Base-by-base conservation (phyloP, 1,284 basidiomycete genomes). In the Pyrrhoderma lamaoense region DNA sequence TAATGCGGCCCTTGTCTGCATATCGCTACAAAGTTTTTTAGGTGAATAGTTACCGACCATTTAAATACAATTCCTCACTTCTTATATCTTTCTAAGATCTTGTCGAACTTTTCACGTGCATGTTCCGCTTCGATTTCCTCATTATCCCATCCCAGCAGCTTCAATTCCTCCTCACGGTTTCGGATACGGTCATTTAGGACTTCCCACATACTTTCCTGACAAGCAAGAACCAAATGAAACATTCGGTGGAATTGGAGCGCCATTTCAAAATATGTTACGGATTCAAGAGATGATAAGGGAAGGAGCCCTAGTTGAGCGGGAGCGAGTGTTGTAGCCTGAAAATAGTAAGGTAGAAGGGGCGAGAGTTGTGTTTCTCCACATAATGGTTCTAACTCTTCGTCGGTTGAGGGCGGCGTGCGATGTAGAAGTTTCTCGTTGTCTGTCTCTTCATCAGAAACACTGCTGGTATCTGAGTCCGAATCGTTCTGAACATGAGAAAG, bases 191-290 rank as follows among this genome's bases (percentile, higher is more conserved):
- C 77, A 55, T 75, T 73, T 50, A 89, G 70, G 56, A 85, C 84
- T 55, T 86, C 85, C 84, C 85, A 89, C 82, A 89, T 85, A 37
- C 83, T 80, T 63, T 89, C 85, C 64, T 81, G 77, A 57, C 78
- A 80, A 8, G 79, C 80, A 9, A 86, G 62, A n/a, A 89, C 80
- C 25, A 70, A 64, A 57, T 78, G 75, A 52, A 79, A 83, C 23
- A 80, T 75, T 53, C 76, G 71, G 60, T 82, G 79, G 7, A 88
- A 71, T 54, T 86, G 83, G 8, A 40, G 21, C n/a, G 38, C 38
- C 16, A 18, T 40, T 40, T 18, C 80, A 87, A 82, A 22, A n/a
- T 18, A 40, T 40, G 38, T 18, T 5, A 40, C 38, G 7, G 38
- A 22, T n/a, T 40, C 38, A n/a, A 81, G 62, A 42, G 70, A 69